Percentiles rank a stretch among this genome's conserved stretches.
Evolutionary conservation across 1,284 basidiomycete species (phyloP).

Genomic region (Sporisorium iseilematis-ciliati): DNA sequence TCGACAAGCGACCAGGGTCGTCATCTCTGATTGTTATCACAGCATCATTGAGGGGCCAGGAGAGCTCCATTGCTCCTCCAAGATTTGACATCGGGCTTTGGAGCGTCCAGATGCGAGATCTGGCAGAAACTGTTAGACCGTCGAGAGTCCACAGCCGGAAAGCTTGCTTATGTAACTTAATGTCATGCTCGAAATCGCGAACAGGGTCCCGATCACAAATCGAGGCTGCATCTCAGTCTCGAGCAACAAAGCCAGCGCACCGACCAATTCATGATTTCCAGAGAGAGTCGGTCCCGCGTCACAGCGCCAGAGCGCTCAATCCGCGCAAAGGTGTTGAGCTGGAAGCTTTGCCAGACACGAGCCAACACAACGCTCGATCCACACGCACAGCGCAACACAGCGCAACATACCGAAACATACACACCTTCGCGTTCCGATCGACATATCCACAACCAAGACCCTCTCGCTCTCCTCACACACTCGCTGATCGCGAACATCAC

Average conservation of each 20-base stretch:
- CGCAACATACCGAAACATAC: neutral
- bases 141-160: neutral
- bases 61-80: too few relatives aligned
- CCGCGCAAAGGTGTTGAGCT: conserved; percentile 37
- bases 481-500: neutral
- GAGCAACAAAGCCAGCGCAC: conserved; percentile 28
- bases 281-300: conserved; percentile 20
- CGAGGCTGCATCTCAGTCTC: conserved; percentile 3
- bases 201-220: conserved; percentile 29
- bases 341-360: conserved; percentile 30
- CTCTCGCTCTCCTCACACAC: neutral
- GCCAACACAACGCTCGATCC: conserved; percentile 12
- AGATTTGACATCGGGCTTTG: neutral
- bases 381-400: conserved; percentile 3
- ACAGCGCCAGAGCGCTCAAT: neutral
- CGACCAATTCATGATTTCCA: conserved; percentile 29
- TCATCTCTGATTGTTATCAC: conserved; percentile 12
- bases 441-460: conserved; percentile 1
- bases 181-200: conserved; percentile 10
- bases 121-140: conserved; percentile 7
- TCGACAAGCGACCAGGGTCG: neutral
- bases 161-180: conserved; percentile 13
- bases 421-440: conserved; percentile 14
- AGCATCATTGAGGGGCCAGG: conserved; percentile 9
- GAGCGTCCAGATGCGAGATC: neutral